Evolutionary conservation across 1,284 basidiomycete species (phyloP).

Genomic region (Schizophyllum commune): DNA sequence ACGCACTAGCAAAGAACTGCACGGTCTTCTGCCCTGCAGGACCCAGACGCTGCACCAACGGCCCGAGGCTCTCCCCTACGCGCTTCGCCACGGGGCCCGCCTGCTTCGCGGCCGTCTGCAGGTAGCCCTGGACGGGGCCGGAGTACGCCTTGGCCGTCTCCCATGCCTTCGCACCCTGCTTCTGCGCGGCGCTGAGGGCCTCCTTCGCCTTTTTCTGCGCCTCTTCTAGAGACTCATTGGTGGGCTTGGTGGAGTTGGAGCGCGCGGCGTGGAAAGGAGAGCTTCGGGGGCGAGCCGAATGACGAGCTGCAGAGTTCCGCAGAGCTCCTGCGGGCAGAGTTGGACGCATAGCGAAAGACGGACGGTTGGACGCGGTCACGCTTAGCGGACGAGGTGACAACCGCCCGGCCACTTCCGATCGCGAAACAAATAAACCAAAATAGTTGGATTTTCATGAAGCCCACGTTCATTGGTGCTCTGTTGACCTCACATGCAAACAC

Average conservation of each 20-base stretch:
- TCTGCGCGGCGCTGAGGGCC: constrained; percentile 48
- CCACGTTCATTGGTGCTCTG: no score
- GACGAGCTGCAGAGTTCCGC: not conserved
- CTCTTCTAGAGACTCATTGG: constrained; percentile 2
- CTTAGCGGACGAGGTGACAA: not conserved
- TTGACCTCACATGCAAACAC: no score
- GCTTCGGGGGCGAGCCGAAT: not conserved
- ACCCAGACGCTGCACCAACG: constrained; percentile 12
- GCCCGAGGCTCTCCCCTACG: not conserved
- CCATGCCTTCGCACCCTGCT: constrained; percentile 45
- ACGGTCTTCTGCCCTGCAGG: constrained; percentile 46
- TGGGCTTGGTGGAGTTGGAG: constrained; percentile 22
- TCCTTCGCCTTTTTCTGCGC: constrained; percentile 66
- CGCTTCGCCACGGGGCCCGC: constrained; percentile 11
- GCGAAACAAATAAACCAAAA: not conserved
- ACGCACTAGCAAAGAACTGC: constrained; percentile 60
- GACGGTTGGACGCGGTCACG: not conserved
- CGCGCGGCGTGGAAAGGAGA: constrained; percentile 12
- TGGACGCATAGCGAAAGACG: not conserved
- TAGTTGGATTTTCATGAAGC: not conserved
- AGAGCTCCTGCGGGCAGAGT: not conserved
- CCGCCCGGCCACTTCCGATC: not conserved
- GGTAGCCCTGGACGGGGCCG: constrained; percentile 52
- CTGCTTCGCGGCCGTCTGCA: constrained; percentile 13
- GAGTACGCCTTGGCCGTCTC: constrained; percentile 46